Evolutionary conservation across 129 eudicot species (phyloP), one percentile per base, ranked within the genome.

Genomic region (Deinandra increscens): DNA sequence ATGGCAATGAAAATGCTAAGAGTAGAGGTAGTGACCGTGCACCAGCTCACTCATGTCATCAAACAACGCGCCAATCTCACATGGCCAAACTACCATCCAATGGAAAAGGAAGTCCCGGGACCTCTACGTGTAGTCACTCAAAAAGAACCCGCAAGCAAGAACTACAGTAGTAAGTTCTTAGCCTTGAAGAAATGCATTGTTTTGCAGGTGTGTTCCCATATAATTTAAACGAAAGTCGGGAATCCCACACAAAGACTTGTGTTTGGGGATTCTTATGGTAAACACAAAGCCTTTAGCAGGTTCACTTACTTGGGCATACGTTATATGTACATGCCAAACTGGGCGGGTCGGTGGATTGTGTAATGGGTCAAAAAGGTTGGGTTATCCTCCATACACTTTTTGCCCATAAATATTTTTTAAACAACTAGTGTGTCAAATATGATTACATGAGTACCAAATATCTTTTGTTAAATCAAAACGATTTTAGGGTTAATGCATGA

Each of bases 161-260:
- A 50, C 76, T n/a, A 9, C 76, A 61, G 18, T 34, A 51, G 90
- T 84, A 83, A 82, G 90, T 78, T 64, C 67, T 70, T 66, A 43
- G n/a, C 54, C 29, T 19, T 41, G 1, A 14, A 48, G 43, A 61
- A 22, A 17, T 50, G 43, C 62, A 22, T 17, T 38, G 12, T 64
- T 51, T 54, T 46, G 41, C 11, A 46, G 15, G 13, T 61, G 38
- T 66, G 15, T 53, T 31, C 34, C 10, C 14, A 7, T 58, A 71
- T 56, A 9, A 46, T 46, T 59, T 8, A 48, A 34, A 12, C 22
- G 23, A 29, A 72, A 60, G 36, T 70, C 17, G 10, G 20, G 41
- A 70, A 19, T 50, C 73, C 73, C 48, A 19, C 60, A 49, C 5
- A 10, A 31, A 7, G 45, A 44, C 61, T 18, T 46, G 22, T 50